Percentiles rank a stretch among this genome's conserved stretches.
These are phyloP conservation scores for Fomitopsis betulina DNA, from an alignment of 1,284 basidiomycete species.

Conservation along the genomic window DNA sequence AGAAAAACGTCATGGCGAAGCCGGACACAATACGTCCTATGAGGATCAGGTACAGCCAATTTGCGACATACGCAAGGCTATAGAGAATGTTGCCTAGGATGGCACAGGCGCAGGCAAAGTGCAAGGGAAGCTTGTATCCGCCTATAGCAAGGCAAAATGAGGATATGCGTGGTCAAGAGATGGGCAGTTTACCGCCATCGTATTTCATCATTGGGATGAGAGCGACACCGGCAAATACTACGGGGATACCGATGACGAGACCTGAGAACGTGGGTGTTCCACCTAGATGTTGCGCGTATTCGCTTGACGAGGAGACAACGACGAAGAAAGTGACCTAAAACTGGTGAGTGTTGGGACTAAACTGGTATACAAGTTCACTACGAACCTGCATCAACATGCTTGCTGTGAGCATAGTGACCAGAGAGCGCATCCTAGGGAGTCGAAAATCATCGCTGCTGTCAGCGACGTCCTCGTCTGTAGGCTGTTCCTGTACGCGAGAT, in stretches of 20 bases:
- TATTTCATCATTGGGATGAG: conserved; percentile 52
- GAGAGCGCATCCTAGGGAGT: not conserved
- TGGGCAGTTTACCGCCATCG: conserved; percentile 44
- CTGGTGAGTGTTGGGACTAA: too few relatives aligned
- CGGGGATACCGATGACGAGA: conserved; percentile 63
- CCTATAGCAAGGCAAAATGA: conserved; percentile 29
- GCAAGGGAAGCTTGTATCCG: conserved; percentile 43
- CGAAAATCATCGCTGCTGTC: not conserved
- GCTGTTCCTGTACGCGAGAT: not conserved
- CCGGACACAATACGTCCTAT: conserved; percentile 46
- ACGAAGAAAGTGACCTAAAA: conserved; percentile 64
- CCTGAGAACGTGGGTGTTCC: conserved; percentile 66
- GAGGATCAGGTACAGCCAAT: conserved; percentile 46
- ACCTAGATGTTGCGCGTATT: conserved; percentile 58
- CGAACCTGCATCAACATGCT: not conserved
- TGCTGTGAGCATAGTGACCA: not conserved
- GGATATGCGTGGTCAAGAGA: not conserved
- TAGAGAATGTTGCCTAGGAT: conserved; percentile 41
- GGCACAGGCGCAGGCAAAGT: conserved; percentile 37
- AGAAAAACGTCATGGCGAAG: conserved; percentile 41
- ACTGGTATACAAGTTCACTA: not conserved
- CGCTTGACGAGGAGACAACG: conserved; percentile 60
- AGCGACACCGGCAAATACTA: conserved; percentile 50
- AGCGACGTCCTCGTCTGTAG: not conserved
- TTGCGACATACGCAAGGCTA: conserved; percentile 39